Conservation (phyloP, 1,284 basidiomycete species). For the Sanghuangporus sanghuang region DNA sequence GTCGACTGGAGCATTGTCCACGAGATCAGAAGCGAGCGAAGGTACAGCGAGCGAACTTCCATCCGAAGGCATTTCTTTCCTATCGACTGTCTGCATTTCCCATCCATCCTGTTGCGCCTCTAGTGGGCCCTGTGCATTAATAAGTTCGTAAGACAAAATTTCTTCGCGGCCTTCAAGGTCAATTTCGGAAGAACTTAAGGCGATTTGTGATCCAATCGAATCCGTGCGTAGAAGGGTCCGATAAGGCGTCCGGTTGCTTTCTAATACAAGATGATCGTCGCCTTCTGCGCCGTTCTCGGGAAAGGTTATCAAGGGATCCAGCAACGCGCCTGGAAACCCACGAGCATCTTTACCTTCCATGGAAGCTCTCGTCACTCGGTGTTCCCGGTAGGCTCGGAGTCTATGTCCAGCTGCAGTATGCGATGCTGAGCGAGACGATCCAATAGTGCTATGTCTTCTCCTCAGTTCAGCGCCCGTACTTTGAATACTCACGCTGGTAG, state of each 20-base stretch:
- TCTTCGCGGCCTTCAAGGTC: not conserved
- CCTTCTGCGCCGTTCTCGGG: not conserved
- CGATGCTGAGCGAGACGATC: not conserved
- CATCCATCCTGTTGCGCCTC: not conserved
- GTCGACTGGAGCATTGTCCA: not conserved
- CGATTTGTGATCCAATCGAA: not conserved
- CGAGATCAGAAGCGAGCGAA: not conserved
- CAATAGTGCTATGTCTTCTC: slow-evolving; percentile 6
- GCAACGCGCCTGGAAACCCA: not conserved
- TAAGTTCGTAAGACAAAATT: not conserved
- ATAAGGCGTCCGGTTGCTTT: not conserved
- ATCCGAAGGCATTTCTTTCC: not conserved
- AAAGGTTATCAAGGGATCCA: slow-evolving; percentile 3
- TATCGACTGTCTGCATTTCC: not conserved
- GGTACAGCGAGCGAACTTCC: not conserved
- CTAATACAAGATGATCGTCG: not conserved
- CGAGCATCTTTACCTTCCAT: not conserved
- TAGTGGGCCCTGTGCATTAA: not conserved
- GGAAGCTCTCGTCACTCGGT: not conserved
- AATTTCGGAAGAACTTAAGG: not conserved
- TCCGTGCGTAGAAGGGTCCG: not conserved
- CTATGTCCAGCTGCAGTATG: not conserved
- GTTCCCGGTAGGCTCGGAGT: not conserved
- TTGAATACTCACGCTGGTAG: not conserved
- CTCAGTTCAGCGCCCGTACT: not conserved